Conservation (phyloP, 257 asterid species). For the Gardenia jasminoides region DNA sequence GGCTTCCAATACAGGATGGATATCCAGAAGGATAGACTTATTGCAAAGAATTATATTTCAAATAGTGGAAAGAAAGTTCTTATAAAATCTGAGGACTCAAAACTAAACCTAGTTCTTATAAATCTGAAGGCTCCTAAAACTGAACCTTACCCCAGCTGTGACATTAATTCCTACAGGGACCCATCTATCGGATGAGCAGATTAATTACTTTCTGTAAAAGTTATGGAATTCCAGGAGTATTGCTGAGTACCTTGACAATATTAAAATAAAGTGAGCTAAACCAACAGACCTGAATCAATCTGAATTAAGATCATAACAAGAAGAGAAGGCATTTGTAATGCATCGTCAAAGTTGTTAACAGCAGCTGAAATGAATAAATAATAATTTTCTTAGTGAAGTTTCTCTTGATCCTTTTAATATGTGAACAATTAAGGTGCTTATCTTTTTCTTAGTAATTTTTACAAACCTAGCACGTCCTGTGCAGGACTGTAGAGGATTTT, state of each 20-base stretch:
- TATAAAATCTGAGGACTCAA: too few species aligned
- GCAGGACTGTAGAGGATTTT: slow-evolving; percentile 97
- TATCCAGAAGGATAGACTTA: background rate
- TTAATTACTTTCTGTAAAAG: background rate
- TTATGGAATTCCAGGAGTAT: background rate
- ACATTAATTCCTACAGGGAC: background rate
- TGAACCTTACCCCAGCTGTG: background rate
- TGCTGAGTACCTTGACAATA: background rate
- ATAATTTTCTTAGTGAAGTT: background rate
- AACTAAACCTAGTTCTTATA: too few species aligned
- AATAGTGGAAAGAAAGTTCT: too few species aligned
- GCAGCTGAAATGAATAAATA: background rate
- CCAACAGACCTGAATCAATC: background rate
- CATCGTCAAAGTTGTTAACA: background rate
- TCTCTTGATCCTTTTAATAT: background rate
- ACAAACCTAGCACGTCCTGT: slow-evolving; percentile 12
- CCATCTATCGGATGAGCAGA: background rate
- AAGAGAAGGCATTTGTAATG: too few species aligned
- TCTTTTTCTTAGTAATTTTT: slow-evolving; percentile 17
- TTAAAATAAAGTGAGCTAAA: background rate
- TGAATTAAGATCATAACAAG: background rate
- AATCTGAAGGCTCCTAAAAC: background rate
- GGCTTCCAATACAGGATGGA: background rate
- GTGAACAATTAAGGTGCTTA: background rate
- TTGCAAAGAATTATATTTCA: too few species aligned